These are phyloP conservation scores for Martensiomyces pterosporus DNA, from an alignment of 192 early-diverging fungal species.

Conservation along the genomic window DNA sequence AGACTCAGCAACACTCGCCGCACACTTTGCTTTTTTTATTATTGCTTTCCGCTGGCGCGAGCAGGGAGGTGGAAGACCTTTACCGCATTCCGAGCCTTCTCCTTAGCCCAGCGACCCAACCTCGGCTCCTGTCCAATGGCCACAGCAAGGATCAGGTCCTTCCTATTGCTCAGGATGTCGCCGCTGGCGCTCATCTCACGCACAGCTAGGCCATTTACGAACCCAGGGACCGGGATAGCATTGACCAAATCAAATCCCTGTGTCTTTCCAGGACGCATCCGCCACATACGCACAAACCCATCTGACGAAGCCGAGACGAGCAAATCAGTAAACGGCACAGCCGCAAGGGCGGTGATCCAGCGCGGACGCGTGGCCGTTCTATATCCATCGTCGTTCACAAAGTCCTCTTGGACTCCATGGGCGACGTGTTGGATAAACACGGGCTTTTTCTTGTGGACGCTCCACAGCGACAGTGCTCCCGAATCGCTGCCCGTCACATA, in stretches of 20 bases:
- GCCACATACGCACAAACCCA: conserved; percentile 86
- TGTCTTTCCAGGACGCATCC: conserved; percentile 62
- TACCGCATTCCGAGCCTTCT: conserved; percentile 75
- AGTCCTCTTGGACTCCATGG: conserved; percentile 62
- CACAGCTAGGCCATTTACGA: conserved; percentile 51
- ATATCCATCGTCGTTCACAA: background rate
- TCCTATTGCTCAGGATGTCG: conserved; percentile 10
- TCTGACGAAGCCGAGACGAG: conserved; percentile 89
- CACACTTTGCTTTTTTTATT: too few species aligned
- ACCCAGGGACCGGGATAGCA: conserved; percentile 59
- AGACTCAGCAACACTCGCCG: too few species aligned
- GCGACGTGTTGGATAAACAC: conserved; percentile 68
- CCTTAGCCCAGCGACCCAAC: conserved; percentile 84
- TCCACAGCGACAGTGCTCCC: conserved; percentile 92
- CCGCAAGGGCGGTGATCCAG: conserved; percentile 88
- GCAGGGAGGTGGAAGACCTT: conserved; percentile 70
- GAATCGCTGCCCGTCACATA: conserved; percentile 89
- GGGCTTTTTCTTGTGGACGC: conserved; percentile 87
- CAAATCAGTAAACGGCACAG: conserved; percentile 79
- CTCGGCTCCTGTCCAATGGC: conserved; percentile 87
- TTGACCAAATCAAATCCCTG: conserved; percentile 50
- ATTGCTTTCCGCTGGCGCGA: too few species aligned
- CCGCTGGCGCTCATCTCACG: conserved; percentile 14
- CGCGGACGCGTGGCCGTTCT: conserved; percentile 38
- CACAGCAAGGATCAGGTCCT: conserved; percentile 54